Base-by-base conservation (phyloP, 768 basidiomycete genomes). In the Phanerochaete carnosa region DNA sequence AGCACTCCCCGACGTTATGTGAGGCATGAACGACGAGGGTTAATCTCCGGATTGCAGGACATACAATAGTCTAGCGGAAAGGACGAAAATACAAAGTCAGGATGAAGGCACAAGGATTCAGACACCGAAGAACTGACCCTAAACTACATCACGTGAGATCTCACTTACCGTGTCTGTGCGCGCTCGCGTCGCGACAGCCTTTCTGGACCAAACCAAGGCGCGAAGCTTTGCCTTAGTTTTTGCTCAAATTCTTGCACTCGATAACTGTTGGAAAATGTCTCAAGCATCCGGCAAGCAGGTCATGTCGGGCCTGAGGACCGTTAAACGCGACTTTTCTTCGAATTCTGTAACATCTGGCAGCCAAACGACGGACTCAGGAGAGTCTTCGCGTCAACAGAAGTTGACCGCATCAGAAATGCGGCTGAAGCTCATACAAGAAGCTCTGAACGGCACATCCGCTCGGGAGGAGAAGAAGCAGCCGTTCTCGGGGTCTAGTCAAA, bases 301-400 rank as follows among this genome's bases (percentile, higher is more conserved):
- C 1, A 70, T 71, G 64, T 91, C 89, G 0, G 90, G 89, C 0
- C 79, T 92, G 25, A 74, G 82, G 35, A 78, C 79, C 0, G 62
- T 90, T 47, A 78, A 79, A 63, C 82, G 90, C 60, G 84, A 91
- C 70, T 92, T 83, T 69, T 88, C 87, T 50, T 74, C 68, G 5
- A 63, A 74, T 3, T 37, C 69, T 2, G 60, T 70, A 2, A 72
- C 76, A 12, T 81, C 82, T 76, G 71, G 73, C 6, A 67, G 79
- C 76, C 56, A 81, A 74, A 60, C 66, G 61, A 66, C 33, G 54
- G 66, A 25, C 26, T 35, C 43, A 13, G 23, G 47, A 49, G 45
- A 26, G 25, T 22, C 30, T n/a, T 33, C 47, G 49, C 50, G 51
- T 28, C 57, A 26, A 22, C 60, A 12, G 61, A 64, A 55, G n/a